These are phyloP conservation scores for Neoarthrinium moseri DNA, from an alignment of 2,329 filamentous ascomycete genomes.

Conservation along the genomic window DNA sequence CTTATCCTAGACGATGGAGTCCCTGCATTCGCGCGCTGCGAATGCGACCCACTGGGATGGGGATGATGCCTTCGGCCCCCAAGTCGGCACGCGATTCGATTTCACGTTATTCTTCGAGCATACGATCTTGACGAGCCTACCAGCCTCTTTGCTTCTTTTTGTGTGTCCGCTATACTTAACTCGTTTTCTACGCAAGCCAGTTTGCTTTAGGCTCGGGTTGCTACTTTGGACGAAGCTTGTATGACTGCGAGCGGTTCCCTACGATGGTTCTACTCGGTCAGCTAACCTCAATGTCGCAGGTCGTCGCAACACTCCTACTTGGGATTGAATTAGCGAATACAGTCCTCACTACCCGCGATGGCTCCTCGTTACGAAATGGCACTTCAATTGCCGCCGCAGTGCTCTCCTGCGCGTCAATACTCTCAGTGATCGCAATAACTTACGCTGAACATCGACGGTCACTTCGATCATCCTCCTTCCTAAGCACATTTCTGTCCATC, in stretches of 20 bases:
- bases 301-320: not conserved
- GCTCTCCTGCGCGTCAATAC: not conserved
- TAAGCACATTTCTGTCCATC: not conserved
- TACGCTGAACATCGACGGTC: slow-evolving; percentile 2
- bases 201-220: not conserved
- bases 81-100: not conserved
- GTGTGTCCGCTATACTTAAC: not conserved
- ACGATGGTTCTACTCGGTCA: not conserved
- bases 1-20: not conserved
- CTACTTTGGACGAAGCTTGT: not conserved
- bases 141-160: not conserved
- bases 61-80: not conserved
- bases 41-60: not conserved
- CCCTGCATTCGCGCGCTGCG: not conserved
- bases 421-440: not conserved
- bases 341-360: not conserved
- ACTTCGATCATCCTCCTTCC: not conserved
- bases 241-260: not conserved
- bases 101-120: not conserved
- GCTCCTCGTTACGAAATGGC: not conserved
- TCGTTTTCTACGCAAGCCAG: not conserved
- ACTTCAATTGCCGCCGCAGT: not conserved
- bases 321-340: not conserved
- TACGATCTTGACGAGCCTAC: not conserved
- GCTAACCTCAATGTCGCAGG: not conserved